Evolutionary conservation across 805 yeast species (phyloP).

Genomic region (Ogataea neopini): DNA sequence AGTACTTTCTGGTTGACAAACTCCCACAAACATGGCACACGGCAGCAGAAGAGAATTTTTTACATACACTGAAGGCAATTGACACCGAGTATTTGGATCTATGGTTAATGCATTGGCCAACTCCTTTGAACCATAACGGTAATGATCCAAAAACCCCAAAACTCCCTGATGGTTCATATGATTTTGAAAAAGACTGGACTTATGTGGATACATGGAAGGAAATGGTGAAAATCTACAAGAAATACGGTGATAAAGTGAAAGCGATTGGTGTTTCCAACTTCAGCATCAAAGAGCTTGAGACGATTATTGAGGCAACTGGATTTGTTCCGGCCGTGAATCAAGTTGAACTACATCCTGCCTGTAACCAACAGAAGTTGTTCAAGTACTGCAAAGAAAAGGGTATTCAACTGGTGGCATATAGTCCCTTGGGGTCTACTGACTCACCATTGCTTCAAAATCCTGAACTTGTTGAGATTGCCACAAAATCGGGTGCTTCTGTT

Average conservation of each 20-base stretch:
- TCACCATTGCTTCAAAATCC: slow-evolving; percentile 41
- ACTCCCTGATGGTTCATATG: slow-evolving; percentile 29
- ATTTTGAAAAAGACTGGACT: slow-evolving; percentile 40
- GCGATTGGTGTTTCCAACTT: slow-evolving; percentile 48
- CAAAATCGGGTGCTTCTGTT: slow-evolving; percentile 48
- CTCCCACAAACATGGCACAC: slow-evolving; percentile 29
- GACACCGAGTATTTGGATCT: slow-evolving; percentile 45
- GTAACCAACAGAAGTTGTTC: slow-evolving; percentile 37
- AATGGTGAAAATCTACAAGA: slow-evolving; percentile 66
- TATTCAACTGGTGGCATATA: slow-evolving; percentile 41
- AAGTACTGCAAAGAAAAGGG: slow-evolving; percentile 34
- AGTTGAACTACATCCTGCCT: slow-evolving; percentile 46
- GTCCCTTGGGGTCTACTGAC: slow-evolving; percentile 45
- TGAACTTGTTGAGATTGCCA: slow-evolving; percentile 45
- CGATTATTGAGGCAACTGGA: slow-evolving; percentile 36
- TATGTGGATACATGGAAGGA: slow-evolving; percentile 67
- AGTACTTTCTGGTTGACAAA: slow-evolving; percentile 21
- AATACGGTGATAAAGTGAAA: slow-evolving; percentile 40
- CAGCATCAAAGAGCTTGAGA: slow-evolving; percentile 32
- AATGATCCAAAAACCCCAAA: slow-evolving; percentile 25
- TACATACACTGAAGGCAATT: slow-evolving; percentile 37
- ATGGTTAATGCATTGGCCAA: slow-evolving; percentile 49
- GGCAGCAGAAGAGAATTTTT: slow-evolving; percentile 38
- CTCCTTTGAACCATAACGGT: slow-evolving; percentile 33
- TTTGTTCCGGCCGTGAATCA: slow-evolving; percentile 46